Base-by-base conservation (phyloP, 169 alveolate species). In the Haemoproteus tartakovskyi region DNA sequence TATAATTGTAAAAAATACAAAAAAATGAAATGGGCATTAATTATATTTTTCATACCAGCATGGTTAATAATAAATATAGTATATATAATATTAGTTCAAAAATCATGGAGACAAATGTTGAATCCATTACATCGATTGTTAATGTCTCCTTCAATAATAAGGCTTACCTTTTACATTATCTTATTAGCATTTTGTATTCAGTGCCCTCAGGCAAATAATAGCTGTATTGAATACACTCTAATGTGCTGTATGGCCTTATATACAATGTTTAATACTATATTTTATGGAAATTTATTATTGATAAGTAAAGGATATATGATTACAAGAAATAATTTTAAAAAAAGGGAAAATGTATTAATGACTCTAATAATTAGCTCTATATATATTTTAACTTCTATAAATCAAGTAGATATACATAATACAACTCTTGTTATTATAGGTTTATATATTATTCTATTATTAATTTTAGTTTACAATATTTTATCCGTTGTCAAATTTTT, bases 301-400 rank as follows among this genome's bases (percentile, higher is more conserved):
- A 57, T 74, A 8, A 74, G 84, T 45, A 74, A 74, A 9, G 84
- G 84, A 24, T 74, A 50, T 60, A 74, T 74, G 84, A 57, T 74
- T 8, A 74, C 84, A 56, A 56, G 84, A 46, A 56, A 47, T 16
- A 18, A 74, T 27, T 74, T 74, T 47, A 30, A 46, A 5, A 74
- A 57, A 74, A 56, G 40, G 26, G 84, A 74, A 21, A 33, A 51
- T n/a, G 19, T 74, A 56, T 18, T 14, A 26, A 11, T 74, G 19
- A 74, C 84, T 8, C 22, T 74, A 57, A 30, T 57, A 8, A 74
- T 74, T 16, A 56, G 78, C 19, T 43, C 19, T 37, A 57, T 74
- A 19, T 74, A 74, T 51, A 56, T 74, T 3, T 33, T 57, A 24
- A 56, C 54, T 1, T 74, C 84, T 6, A 38, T 56, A 19, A 74